These are phyloP conservation scores for Lizonia empirigonia DNA, from an alignment of 2,329 filamentous ascomycete species.

Conservation along the genomic window DNA sequence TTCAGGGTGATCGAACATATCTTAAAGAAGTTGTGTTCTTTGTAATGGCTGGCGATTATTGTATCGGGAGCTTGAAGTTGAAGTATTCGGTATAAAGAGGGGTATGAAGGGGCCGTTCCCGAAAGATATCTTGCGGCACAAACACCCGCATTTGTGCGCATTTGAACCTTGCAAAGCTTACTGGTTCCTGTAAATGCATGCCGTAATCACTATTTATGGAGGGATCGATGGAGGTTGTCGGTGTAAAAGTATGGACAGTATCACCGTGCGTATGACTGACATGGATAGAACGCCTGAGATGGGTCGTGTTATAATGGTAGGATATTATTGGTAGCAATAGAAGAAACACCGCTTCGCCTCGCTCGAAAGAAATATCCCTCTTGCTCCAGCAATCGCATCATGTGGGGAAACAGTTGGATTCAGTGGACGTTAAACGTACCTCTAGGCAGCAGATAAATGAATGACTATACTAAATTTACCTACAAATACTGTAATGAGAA, in stretches of 20 bases:
- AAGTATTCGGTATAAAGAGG: background rate
- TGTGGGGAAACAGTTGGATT: background rate
- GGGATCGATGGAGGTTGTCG: background rate
- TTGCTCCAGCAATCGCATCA: background rate
- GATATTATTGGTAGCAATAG: background rate
- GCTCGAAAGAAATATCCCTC: background rate
- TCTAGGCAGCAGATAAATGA: background rate
- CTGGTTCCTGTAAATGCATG: background rate
- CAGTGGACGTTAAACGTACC: background rate
- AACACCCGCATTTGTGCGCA: background rate
- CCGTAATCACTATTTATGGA: background rate
- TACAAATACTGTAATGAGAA: background rate
- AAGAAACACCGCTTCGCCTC: background rate
- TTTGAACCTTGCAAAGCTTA: background rate
- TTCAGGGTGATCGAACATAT: background rate
- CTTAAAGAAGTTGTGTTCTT: background rate
- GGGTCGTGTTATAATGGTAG: background rate
- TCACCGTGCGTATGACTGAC: background rate
- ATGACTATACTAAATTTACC: background rate
- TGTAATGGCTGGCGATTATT: background rate
- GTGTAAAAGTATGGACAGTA: background rate
- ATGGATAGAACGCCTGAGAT: background rate
- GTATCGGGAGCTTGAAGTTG: background rate
- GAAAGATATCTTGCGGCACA: background rate
- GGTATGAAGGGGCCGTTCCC: background rate